Base-by-base conservation (phyloP, 768 basidiomycete species). In the Trametopsis cervina region DNA sequence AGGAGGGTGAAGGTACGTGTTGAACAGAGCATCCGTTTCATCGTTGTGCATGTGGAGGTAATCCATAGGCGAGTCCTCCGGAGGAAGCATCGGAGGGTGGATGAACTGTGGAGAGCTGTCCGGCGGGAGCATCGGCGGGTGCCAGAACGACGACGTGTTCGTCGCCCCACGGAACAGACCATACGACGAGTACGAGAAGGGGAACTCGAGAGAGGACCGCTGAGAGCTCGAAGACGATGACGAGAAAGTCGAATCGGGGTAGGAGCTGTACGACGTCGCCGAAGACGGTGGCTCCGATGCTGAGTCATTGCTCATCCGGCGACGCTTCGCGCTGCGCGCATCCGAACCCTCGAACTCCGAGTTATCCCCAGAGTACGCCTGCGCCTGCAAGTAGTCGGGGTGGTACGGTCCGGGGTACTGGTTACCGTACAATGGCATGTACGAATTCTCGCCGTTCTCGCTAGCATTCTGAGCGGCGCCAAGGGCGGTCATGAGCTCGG, bases 321-420 rank as follows among this genome's bases (percentile, higher is more conserved):
- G 72, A 4, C 85, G 77, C 64, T 89, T 90, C 53, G 64, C 76
- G 24, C 69, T 72, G 26, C 85, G 71, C 10, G 71, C 46, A 50
- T 60, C 57, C 21, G 56, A n/a, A 12, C 53, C 54, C 21, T 58
- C 42, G 51, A 62, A 55, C 37, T 61, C 59, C 48, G 37, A 48
- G 42, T 78, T 77, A 0, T 66, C 65, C 44, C 75, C 77, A 12
- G 75, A 64, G 55, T 83, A 78, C 11, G 65, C 54, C 1, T 70
- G 62, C 0, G 72, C 54, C 35, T 66, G 78, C 42, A 77, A 56
- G 47, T 83, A 80, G 57, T 88, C 86, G 2, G 84, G 83, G 53
- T 85, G 81, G 55, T 85, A 87, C 3, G 85, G 84, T 0, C 85
- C 85, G 3, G 86, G 82, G 62, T 73, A 87, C 44, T 35, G 55